phyloP scores from a whole-genome alignment of 768 basidiomycete genomes.

The Goffeauzyma gilvescens region DNA sequence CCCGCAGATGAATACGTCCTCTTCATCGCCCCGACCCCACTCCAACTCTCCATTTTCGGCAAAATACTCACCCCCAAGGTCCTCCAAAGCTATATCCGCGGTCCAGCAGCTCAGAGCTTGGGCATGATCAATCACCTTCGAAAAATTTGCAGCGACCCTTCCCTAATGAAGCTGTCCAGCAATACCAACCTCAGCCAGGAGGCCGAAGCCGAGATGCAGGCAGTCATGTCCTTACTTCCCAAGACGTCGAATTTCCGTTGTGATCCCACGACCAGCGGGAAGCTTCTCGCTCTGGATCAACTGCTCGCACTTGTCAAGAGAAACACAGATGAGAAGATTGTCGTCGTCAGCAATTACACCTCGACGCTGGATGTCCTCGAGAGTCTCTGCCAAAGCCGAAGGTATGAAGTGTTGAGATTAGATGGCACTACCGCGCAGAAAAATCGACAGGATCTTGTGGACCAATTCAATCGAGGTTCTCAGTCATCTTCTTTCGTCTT shows the following conservation, averaged over 20 bases:
- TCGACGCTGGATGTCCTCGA: slow-evolving; percentile 83
- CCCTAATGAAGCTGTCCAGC: no score
- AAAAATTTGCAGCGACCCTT: slow-evolving; percentile 85
- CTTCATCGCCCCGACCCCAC: slow-evolving; percentile 70
- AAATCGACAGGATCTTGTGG: slow-evolving; percentile 47
- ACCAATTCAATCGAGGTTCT: slow-evolving; percentile 62
- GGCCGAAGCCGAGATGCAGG: slow-evolving; percentile 14
- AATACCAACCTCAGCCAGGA: neutral
- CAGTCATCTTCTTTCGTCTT: slow-evolving; percentile 65
- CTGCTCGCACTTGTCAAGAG: slow-evolving; percentile 18
- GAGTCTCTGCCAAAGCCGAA: slow-evolving; percentile 54
- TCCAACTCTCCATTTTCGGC: slow-evolving; percentile 62
- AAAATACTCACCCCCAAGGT: slow-evolving; percentile 55
- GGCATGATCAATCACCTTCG: slow-evolving; percentile 57
- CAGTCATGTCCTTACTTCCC: slow-evolving; percentile 22
- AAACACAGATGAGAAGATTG: slow-evolving; percentile 75
- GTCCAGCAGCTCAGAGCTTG: slow-evolving; percentile 56
- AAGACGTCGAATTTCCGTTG: slow-evolving; percentile 6
- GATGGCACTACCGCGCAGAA: slow-evolving; percentile 48
- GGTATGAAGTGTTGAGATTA: slow-evolving; percentile 62
- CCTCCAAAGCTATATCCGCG: slow-evolving; percentile 48
- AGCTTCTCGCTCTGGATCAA: slow-evolving; percentile 22
- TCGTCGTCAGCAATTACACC: slow-evolving; percentile 82
- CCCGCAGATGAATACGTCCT: slow-evolving; percentile 88
- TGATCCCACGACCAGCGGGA: slow-evolving; percentile 20